These are phyloP conservation scores for Thermochaetoides thermophila DNA, from an alignment of 495 filamentous ascomycete species.

Conservation along the genomic window DNA sequence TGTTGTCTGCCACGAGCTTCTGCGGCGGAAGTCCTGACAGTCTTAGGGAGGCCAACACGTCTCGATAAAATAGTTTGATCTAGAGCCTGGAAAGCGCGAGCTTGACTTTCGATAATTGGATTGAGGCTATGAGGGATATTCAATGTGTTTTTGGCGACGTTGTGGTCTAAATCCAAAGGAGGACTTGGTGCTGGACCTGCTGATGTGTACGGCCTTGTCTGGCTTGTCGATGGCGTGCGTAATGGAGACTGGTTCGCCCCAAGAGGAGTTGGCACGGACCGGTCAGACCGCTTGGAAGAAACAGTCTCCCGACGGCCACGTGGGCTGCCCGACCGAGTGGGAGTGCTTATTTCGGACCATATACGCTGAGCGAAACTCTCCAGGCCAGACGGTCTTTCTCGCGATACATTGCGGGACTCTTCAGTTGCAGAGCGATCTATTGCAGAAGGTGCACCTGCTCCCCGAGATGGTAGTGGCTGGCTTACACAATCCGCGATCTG, in stretches of 20 bases:
- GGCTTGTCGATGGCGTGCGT: constrained; percentile 9
- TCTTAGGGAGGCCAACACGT: constrained; percentile 26
- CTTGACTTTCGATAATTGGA: constrained; percentile 26
- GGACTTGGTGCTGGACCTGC: no score
- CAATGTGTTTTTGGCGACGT: no score
- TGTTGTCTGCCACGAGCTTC: neutral
- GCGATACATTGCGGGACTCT: constrained; percentile 24
- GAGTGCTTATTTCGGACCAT: constrained; percentile 35
- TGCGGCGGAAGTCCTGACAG: no score
- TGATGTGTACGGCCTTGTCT: constrained; percentile 21
- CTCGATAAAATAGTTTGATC: constrained; percentile 38
- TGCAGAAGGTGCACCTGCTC: constrained; percentile 16
- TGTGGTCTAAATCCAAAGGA: no score
- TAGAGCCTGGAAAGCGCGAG: constrained; percentile 35
- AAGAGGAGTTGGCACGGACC: constrained; percentile 18
- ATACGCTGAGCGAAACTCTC: constrained; percentile 43
- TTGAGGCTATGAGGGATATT: no score
- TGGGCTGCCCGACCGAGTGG: constrained; percentile 34
- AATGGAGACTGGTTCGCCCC: constrained; percentile 19
- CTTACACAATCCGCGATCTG: constrained; percentile 34
- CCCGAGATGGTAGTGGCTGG: constrained; percentile 10
- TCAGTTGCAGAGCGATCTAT: no score
- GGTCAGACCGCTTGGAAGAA: constrained; percentile 10
- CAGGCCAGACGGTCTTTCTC: constrained; percentile 32
- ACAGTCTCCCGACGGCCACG: constrained; percentile 33